Evolutionary conservation across 345 rosid genomes (phyloP), one percentile per base, ranked within the genome.

Genomic region (Geranium brycei): DNA sequence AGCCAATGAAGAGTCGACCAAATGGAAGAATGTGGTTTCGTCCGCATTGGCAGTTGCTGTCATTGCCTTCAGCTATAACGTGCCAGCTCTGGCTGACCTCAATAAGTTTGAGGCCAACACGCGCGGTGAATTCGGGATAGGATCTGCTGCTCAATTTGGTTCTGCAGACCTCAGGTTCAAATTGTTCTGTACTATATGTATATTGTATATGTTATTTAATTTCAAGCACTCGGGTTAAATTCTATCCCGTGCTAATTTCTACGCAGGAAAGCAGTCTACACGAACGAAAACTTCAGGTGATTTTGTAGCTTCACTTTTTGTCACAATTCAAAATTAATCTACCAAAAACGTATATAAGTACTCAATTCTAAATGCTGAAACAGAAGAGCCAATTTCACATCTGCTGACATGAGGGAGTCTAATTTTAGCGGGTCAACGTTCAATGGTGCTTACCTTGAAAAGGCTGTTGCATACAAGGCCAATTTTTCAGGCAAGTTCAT

Each of bases 381-480:
- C 88, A 92, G 98, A 74, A 79, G 98, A 79, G 98, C 96, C 67
- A 92, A 87, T 79, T 92, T 92, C 80, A 92, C 98, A 66, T 60
- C 95, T 69, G 96, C 96, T 15, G 98, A 87, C 70, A 92, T 89
- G 95, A 84, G 96, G 72, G 98, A 92, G 68, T 87, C 96, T 58
- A 86, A 89, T 75, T 92, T 92, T 71, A 89, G 91, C 31, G 96
- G 98, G 66, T 89, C 98, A 14, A 89, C 95, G 32, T 92, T 92
- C 70, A 89, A 86, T 56, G 98, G 93, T 1, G 98, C 98, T 11
- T 92, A 87, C 78, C 77, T 89, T 53, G 98, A 89, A 83, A 91
- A 91, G 78, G 98, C 98, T 1, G 98, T 91, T 41, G 96, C 98
- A 59, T 92, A 80, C 74, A 89, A 81, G 83, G 91, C 96, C 38